phyloP scores from a whole-genome alignment of 805 yeast species.

The Metschnikowia sp. region DNA sequence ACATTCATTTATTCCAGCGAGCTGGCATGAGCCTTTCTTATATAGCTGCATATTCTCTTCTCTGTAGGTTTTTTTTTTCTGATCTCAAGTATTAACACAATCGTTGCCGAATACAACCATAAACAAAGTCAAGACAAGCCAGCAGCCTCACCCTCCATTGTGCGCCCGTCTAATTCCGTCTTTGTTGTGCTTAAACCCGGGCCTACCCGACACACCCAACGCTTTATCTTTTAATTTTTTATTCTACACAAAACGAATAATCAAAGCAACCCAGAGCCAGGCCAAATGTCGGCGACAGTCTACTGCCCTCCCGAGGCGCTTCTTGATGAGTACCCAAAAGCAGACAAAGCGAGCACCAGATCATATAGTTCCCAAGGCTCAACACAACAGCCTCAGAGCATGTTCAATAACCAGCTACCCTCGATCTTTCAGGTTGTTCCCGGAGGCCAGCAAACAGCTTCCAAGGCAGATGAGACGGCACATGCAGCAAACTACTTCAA shows the following conservation, averaged over 20 bases:
- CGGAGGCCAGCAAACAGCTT: slow-evolving; percentile 2
- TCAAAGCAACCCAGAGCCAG: not conserved
- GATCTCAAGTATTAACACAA: not conserved
- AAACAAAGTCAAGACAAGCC: too few species aligned
- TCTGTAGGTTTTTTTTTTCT: slow-evolving; percentile 1
- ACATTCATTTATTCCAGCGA: slow-evolving; percentile 5
- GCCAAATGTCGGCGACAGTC: slow-evolving; percentile 3
- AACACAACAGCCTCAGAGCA: slow-evolving; percentile 1
- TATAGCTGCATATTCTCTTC: slow-evolving; percentile 6
- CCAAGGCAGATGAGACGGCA: slow-evolving; percentile 2
- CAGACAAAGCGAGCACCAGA: not conserved
- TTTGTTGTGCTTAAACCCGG: too few species aligned
- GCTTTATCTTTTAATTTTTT: too few species aligned
- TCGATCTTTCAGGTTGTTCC: slow-evolving; percentile 7
- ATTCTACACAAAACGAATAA: too few species aligned
- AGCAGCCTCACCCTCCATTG: too few species aligned
- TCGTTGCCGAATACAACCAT: too few species aligned
- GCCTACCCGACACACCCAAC: too few species aligned
- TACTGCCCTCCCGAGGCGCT: slow-evolving; percentile 3
- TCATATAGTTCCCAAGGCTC: not conserved
- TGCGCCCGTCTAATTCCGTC: too few species aligned
- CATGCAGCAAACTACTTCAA: slow-evolving; percentile 6
- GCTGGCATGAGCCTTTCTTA: slow-evolving; percentile 5
- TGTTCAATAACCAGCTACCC: slow-evolving; percentile 4
- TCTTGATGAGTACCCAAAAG: slow-evolving; percentile 4